These are phyloP conservation scores for Thielaviopsis musarum DNA, from an alignment of 2,329 filamentous ascomycete species.

Conservation along the genomic window DNA sequence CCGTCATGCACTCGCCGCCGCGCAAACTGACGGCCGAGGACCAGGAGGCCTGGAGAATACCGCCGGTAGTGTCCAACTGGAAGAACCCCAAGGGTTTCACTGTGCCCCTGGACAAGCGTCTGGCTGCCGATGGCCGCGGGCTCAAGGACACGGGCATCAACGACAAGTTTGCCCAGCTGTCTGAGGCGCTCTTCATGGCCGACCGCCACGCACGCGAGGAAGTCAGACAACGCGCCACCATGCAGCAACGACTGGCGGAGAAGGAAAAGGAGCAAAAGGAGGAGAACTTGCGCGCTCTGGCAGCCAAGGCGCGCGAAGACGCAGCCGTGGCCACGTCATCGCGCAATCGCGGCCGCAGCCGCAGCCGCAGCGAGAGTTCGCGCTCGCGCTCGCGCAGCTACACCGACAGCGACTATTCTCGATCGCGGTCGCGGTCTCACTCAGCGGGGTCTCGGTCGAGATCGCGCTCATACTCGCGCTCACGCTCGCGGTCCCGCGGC, in stretches of 20 bases:
- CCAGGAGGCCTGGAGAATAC: slow-evolving; percentile 86
- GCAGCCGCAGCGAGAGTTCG: background rate
- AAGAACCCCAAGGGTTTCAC: slow-evolving; percentile 99
- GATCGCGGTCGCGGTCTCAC: slow-evolving; percentile 21
- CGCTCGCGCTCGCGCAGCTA: slow-evolving; percentile 22
- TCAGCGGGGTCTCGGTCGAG: slow-evolving; percentile 18
- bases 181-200: slow-evolving; percentile 84
- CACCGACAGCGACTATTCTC: slow-evolving; percentile 24
- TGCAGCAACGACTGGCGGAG: slow-evolving; percentile 92
- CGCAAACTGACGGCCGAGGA: slow-evolving; percentile 92
- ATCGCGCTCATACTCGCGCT: slow-evolving; percentile 26
- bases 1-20: slow-evolving; percentile 87
- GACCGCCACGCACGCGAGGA: slow-evolving; percentile 92
- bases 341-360: slow-evolving; percentile 14
- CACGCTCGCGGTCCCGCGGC: slow-evolving; percentile 33
- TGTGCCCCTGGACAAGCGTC: slow-evolving; percentile 82
- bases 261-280: slow-evolving; percentile 94
- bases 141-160: slow-evolving; percentile 92
- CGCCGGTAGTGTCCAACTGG: slow-evolving; percentile 88
- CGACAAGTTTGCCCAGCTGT: slow-evolving; percentile 95
- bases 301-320: slow-evolving; percentile 83
- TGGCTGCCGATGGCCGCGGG: slow-evolving; percentile 83
- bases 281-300: slow-evolving; percentile 71
- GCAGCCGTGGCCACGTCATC: slow-evolving; percentile 24
- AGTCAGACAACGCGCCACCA: slow-evolving; percentile 75